Evolutionary conservation across 768 basidiomycete species (phyloP), one percentile per base, ranked within the genome.

Genomic region (Collybiopsis confluens): DNA sequence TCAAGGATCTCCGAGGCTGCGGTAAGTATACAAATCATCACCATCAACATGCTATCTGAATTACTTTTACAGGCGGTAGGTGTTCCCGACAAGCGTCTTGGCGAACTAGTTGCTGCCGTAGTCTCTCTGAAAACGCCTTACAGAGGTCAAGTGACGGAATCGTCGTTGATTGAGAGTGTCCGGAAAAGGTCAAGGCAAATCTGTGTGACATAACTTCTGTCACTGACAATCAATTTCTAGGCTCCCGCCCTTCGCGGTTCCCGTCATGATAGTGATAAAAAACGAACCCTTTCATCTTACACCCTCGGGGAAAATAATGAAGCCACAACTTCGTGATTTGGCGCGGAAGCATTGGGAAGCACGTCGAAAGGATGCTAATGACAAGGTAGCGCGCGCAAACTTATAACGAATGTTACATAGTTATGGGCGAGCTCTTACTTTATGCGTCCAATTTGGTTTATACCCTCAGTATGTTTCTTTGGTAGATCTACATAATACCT

Each of bases 21-120:
- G 56, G 82, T 13, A 33, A 33, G 30, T 33, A 13, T 33, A 6
- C 13, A 6, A 13, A 13, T 33, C 30, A n/a, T 33, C 30, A 13
- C 13, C 13, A 13, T 13, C 13, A 13, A 33, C 30, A 33, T 33
- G 6, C 30, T 33, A 6, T 5, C 6, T 33, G 30, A 33, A 33
- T 13, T 33, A 6, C 30, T 33, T 33, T 33, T 33, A 33, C 13
- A 33, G 30, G 30, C 78, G 42, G 82, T 83, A 20, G 80, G 79
- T 30, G 74, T 83, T 8, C 82, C 81, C 5, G 81, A 85, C 57
- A 71, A 77, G 60, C 74, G 78, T 52, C 74, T 81, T 43, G 82
- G 82, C 20, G 82, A 85, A 62, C 69, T 84, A 4, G 81, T 83
- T 18, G 74, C 78, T 37, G 80, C 76, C 4, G 72, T 82, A 43